These are phyloP conservation scores for Wickerhamomyces pijperi DNA, from an alignment of 805 yeast species.

Conservation along the genomic window DNA sequence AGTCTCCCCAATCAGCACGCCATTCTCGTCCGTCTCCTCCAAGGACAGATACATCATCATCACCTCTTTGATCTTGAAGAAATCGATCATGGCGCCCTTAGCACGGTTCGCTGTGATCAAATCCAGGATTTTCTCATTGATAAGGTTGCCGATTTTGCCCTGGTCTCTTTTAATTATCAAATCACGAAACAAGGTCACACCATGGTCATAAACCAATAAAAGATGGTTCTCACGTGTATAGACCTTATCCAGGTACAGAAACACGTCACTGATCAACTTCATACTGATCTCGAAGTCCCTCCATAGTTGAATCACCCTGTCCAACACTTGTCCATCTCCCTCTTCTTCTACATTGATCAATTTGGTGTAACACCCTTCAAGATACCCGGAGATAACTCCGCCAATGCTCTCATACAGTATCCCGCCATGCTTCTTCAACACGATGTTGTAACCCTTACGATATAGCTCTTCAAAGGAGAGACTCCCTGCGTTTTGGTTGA, in stretches of 20 bases:
- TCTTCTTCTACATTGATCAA: constrained; percentile 4
- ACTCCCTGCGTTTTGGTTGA: constrained; percentile 56
- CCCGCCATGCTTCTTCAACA: constrained; percentile 57
- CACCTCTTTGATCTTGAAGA: constrained; percentile 46
- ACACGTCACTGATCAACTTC: constrained; percentile 72
- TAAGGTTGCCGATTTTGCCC: constrained; percentile 36
- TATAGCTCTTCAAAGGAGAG: constrained; percentile 78
- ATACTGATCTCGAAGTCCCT: constrained; percentile 59
- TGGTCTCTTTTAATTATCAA: constrained; percentile 40
- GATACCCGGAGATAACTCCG: constrained; percentile 33
- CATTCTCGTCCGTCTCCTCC: constrained; percentile 15
- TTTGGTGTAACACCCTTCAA: constrained; percentile 21
- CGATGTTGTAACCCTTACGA: constrained; percentile 67
- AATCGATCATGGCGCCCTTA: constrained; percentile 44
- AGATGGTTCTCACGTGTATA: constrained; percentile 61
- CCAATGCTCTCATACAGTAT: constrained; percentile 53
- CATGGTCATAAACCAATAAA: constrained; percentile 61
- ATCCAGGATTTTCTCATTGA: constrained; percentile 38
- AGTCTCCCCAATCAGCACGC: constrained; percentile 36
- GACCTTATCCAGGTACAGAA: constrained; percentile 80
- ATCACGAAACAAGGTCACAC: constrained; percentile 56
- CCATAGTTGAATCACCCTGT: constrained; percentile 38
- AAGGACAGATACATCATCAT: constrained; percentile 49
- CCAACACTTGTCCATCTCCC: constrained; percentile 7
- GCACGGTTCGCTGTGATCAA: constrained; percentile 47